phyloP scores from a whole-genome alignment of 2,329 filamentous ascomycete genomes.

The Trichoderma oligosporum region DNA sequence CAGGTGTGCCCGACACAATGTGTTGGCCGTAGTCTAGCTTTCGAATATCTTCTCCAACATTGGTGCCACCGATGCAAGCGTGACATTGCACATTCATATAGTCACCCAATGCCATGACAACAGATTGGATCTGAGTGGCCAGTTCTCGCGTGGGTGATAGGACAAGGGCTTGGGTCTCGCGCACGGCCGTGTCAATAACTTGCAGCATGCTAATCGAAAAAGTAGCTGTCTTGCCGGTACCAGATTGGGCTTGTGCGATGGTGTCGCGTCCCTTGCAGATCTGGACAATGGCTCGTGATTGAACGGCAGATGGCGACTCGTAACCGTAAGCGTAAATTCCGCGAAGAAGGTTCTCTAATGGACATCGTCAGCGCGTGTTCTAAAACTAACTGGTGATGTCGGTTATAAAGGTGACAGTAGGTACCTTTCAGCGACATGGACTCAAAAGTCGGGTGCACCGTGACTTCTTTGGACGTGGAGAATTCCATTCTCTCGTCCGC shows the following conservation, averaged over 20 bases:
- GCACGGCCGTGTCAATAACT: slow-evolving; percentile 88
- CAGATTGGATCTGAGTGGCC: slow-evolving; percentile 96
- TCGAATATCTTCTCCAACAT: slow-evolving; percentile 94
- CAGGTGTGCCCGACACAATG: slow-evolving; percentile 96
- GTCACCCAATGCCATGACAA: slow-evolving; percentile 98
- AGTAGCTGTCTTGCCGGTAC: slow-evolving; percentile 93
- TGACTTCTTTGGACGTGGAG: slow-evolving; percentile 95
- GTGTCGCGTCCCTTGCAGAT: slow-evolving; percentile 99
- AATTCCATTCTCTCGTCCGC: slow-evolving; percentile 97
- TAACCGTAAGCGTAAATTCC: slow-evolving; percentile 99
- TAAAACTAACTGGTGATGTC: slow-evolving; percentile 41
- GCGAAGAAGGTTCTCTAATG: slow-evolving; percentile 80
- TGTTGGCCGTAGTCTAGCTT: slow-evolving; percentile 98
- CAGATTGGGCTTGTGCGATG: slow-evolving; percentile 95
- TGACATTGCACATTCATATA: slow-evolving; percentile 99
- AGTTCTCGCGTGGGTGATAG: slow-evolving; percentile 95
- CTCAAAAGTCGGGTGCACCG: slow-evolving; percentile 88
- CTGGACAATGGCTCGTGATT: slow-evolving; percentile 97
- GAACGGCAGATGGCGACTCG: slow-evolving; percentile 94
- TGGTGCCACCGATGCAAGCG: slow-evolving; percentile 96
- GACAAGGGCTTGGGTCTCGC: slow-evolving; percentile 91
- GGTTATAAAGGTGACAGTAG: background rate
- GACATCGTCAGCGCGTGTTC: slow-evolving; percentile 56
- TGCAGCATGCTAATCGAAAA: slow-evolving; percentile 96
- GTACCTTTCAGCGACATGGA: slow-evolving; percentile 88